phyloP scores from a whole-genome alignment of 73 alveolate genomes.

The Paramecium tetraurelia region DNA sequence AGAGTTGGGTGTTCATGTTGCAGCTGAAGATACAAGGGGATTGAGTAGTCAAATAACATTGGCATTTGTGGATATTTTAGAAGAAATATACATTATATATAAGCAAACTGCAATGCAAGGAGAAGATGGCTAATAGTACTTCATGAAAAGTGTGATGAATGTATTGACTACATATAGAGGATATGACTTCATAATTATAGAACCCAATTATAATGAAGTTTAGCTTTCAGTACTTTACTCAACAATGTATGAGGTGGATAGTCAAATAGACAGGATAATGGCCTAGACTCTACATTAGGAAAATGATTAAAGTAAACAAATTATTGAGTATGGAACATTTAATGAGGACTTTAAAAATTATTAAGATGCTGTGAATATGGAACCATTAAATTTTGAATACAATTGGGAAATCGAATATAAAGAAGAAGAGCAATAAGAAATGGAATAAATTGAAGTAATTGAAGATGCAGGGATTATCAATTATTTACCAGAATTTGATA shows the following conservation, averaged over 20 bases:
- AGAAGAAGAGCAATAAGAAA: neutral
- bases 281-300: neutral
- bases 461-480: neutral
- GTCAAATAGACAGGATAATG: neutral
- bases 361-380: neutral
- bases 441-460: neutral
- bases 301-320: neutral
- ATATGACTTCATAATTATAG: slow-evolving; percentile 17
- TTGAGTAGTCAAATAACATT: neutral
- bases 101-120: slow-evolving; percentile 2
- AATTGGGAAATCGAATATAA: neutral
- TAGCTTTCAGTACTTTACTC: neutral
- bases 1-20: slow-evolving; percentile 20
- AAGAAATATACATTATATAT: neutral
- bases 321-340: slow-evolving; percentile 8
- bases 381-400: neutral
- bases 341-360: neutral
- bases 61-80: neutral
- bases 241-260: neutral
- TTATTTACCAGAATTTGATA: slow-evolving; percentile 2
- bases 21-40: neutral
- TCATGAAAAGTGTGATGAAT: neutral
- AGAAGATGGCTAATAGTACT: neutral
- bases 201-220: neutral
- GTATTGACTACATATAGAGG: neutral